These are phyloP conservation scores for Ceratocystis albifundus DNA, from an alignment of 2,329 filamentous ascomycete species.

Conservation along the genomic window DNA sequence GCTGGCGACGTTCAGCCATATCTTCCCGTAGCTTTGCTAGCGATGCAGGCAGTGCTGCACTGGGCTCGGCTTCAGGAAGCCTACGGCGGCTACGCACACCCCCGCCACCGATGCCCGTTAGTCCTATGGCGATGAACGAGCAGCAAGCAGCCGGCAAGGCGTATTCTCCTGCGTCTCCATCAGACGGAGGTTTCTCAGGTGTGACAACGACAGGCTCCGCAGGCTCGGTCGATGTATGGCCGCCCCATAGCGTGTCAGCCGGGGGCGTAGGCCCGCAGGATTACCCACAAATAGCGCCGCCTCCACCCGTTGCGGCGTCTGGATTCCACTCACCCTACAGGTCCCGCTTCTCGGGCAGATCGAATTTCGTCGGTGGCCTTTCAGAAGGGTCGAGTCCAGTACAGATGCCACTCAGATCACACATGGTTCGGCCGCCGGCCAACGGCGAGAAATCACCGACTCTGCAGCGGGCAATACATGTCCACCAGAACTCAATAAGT, in stretches of 20 bases:
- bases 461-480: conserved; percentile 4
- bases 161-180: background rate
- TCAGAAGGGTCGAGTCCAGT: conserved; percentile 10
- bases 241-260: conserved; percentile 12
- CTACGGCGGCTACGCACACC: background rate
- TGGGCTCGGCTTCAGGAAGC: conserved; percentile 2
- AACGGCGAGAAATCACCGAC: conserved; percentile 4
- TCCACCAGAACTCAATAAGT: conserved; percentile 1
- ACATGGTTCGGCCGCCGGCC: conserved; percentile 2
- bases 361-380: conserved; percentile 14
- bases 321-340: conserved; percentile 15
- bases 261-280: background rate
- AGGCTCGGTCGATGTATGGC: conserved; percentile 15
- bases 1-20: conserved; percentile 12
- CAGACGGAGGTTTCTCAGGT: background rate
- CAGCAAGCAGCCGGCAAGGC: background rate
- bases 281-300: background rate
- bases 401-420: background rate
- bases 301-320: background rate
- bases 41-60: background rate
- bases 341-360: conserved; percentile 18
- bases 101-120: background rate
- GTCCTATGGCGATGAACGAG: background rate
- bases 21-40: background rate
- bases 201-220: background rate